These are phyloP conservation scores for Petrea volubilis DNA, from an alignment of 257 asterid genomes.

Conservation along the genomic window DNA sequence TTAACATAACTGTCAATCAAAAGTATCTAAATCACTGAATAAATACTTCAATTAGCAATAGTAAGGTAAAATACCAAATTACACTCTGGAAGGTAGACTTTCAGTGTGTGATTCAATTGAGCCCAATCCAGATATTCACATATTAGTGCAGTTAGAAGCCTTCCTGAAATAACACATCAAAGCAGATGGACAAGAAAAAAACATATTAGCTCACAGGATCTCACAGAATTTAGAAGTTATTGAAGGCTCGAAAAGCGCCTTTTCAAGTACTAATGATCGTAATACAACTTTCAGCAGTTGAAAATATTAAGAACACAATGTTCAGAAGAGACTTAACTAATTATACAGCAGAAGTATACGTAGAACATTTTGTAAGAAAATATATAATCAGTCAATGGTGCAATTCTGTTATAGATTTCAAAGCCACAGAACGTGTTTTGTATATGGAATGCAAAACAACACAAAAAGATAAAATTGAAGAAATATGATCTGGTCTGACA, in stretches of 20 bases:
- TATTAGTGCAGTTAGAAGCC: constrained; percentile 70
- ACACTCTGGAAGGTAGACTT: constrained; percentile 90
- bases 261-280: background rate
- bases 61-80: constrained; percentile 56
- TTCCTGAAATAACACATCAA: constrained; percentile 47
- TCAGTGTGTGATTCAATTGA: constrained; percentile 70
- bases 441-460: background rate
- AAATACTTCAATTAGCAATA: constrained; percentile 11
- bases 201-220: background rate
- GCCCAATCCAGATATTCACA: constrained; percentile 95
- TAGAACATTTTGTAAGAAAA: background rate
- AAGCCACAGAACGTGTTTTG: background rate
- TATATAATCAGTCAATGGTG: background rate
- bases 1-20: background rate
- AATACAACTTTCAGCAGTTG: background rate
- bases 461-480: background rate
- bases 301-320: background rate
- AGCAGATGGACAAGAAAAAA: background rate
- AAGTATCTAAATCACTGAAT: background rate
- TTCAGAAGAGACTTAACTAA: constrained; percentile 1
- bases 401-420: background rate
- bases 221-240: background rate
- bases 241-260: background rate
- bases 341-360: background rate
- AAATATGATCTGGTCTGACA: background rate